Evolutionary conservation across 2,329 filamentous ascomycete species (phyloP).

Genomic region (Sarocladium strictum): DNA sequence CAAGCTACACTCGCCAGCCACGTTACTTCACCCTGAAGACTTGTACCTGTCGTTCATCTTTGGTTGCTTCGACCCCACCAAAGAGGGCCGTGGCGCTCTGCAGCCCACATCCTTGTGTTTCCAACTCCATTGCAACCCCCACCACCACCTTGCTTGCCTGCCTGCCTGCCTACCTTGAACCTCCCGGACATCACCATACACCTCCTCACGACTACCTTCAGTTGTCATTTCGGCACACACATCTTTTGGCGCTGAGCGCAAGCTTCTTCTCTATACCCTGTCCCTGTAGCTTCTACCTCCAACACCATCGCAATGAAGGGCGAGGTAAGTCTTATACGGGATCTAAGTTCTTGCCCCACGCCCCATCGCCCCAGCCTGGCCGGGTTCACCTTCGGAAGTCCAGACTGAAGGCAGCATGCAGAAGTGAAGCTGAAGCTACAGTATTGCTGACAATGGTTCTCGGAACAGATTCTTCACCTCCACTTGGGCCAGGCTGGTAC

Average conservation of each 20-base stretch:
- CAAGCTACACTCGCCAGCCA: background rate
- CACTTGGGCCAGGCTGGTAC: slow-evolving; percentile 64
- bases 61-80: slow-evolving; percentile 6
- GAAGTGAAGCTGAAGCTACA: background rate
- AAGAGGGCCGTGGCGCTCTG: slow-evolving; percentile 1
- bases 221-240: slow-evolving; percentile 14
- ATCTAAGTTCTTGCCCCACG: background rate
- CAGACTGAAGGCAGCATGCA: background rate
- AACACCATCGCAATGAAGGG: slow-evolving; percentile 44
- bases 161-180: slow-evolving; percentile 25
- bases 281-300: slow-evolving; percentile 12
- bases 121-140: background rate
- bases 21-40: background rate
- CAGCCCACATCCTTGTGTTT: slow-evolving; percentile 1
- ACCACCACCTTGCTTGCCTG: slow-evolving; percentile 10
- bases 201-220: slow-evolving; percentile 21
- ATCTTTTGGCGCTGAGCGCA: slow-evolving; percentile 26
- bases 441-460: slow-evolving; percentile 9
- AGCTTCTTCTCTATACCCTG: slow-evolving; percentile 16
- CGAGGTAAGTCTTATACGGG: slow-evolving; percentile 38
- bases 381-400: background rate
- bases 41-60: background rate
- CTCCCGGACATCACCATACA: slow-evolving; percentile 23
- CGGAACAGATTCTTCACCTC: slow-evolving; percentile 52
- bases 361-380: background rate